phyloP scores from a whole-genome alignment of 768 basidiomycete species.

The Amanita pallidorosea region DNA sequence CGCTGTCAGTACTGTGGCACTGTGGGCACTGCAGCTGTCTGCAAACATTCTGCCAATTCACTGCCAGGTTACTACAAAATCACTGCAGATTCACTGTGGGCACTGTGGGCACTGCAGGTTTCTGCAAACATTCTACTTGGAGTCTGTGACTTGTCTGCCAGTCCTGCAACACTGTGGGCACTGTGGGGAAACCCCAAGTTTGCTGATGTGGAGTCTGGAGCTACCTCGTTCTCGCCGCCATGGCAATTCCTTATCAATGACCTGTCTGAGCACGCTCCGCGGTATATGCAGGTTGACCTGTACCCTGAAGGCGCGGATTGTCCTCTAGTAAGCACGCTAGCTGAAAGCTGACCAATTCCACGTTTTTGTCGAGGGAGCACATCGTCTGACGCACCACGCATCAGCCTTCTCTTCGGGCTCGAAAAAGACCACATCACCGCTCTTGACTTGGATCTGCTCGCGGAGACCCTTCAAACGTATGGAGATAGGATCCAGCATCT shows the following conservation, averaged over 20 bases:
- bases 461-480: slow-evolving; percentile 36
- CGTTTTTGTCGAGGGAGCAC: slow-evolving; percentile 68
- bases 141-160: too few relatives aligned
- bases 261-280: slow-evolving; percentile 87
- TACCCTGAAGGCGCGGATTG: slow-evolving; percentile 88
- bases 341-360: slow-evolving; percentile 60
- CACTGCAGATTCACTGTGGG: too few relatives aligned
- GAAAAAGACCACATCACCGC: slow-evolving; percentile 86
- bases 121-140: too few relatives aligned
- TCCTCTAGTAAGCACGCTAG: slow-evolving; percentile 38
- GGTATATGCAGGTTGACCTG: slow-evolving; percentile 70
- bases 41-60: too few relatives aligned
- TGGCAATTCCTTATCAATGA: slow-evolving; percentile 81
- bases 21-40: too few relatives aligned
- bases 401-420: slow-evolving; percentile 76
- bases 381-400: slow-evolving; percentile 64
- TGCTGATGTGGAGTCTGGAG: too few relatives aligned
- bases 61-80: too few relatives aligned
- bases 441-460: slow-evolving; percentile 50
- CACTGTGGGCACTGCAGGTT: too few relatives aligned
- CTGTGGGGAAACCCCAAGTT: too few relatives aligned
- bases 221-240: slow-evolving; percentile 75
- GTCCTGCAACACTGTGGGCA: too few relatives aligned
- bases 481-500: slow-evolving; percentile 65
- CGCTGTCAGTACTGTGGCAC: too few relatives aligned